These are phyloP conservation scores for Monilinia aucupariae DNA, from an alignment of 2,329 filamentous ascomycete species.

Conservation along the genomic window DNA sequence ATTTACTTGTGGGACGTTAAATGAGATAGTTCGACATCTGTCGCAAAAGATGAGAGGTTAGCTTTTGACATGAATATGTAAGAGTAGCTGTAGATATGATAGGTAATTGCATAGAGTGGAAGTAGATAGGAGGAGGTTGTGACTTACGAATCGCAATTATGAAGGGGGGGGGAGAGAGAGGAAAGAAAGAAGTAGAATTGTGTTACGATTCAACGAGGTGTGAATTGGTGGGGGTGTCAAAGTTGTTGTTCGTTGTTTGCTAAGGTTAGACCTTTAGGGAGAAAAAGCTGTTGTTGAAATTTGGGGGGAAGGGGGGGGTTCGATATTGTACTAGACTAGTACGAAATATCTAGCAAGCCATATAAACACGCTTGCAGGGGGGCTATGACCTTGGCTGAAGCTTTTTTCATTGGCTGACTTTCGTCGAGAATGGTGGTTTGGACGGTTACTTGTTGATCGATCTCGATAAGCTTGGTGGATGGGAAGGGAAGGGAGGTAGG, in stretches of 20 bases:
- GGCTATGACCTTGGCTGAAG: not conserved
- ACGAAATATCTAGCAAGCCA: not conserved
- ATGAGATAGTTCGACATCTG: conserved; percentile 30
- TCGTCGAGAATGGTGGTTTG: not conserved
- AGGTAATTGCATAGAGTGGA: not conserved
- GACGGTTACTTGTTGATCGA: too few species aligned
- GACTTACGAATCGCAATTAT: conserved; percentile 15
- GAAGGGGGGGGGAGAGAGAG: not conserved
- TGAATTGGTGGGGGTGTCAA: conserved; percentile 12
- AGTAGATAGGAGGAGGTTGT: not conserved
- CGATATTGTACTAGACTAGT: not conserved
- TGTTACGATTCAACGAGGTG: conserved; percentile 11
- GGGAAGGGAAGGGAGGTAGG: not conserved
- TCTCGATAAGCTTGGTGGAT: not conserved
- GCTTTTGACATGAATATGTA: conserved; percentile 10
- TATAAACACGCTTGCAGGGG: conserved; percentile 9
- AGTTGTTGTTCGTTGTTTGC: conserved; percentile 7
- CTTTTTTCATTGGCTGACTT: not conserved
- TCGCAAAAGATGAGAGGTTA: conserved; percentile 20
- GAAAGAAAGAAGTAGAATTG: not conserved
- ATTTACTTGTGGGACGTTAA: conserved; percentile 33
- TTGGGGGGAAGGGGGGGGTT: conserved; percentile 4
- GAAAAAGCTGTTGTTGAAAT: conserved; percentile 4
- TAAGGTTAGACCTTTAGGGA: not conserved
- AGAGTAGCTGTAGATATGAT: not conserved